Evolutionary conservation across 2,329 filamentous ascomycete genomes (phyloP), one percentile per base, ranked within the genome.

Genomic region (Curvularia hawaiiensis): DNA sequence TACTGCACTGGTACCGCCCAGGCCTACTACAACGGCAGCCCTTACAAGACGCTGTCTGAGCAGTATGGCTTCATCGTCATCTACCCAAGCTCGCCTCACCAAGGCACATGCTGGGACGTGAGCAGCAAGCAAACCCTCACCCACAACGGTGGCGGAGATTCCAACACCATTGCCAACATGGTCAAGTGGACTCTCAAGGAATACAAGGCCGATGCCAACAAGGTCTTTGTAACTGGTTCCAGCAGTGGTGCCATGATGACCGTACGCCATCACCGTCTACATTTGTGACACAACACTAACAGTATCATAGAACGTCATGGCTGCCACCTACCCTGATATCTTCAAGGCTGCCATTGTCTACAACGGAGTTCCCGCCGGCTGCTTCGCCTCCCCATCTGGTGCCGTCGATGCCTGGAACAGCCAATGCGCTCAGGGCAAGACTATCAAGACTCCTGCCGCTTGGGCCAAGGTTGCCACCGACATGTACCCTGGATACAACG

Each of bases 21-120:
- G 28, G 79, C 79, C 2, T 79, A 38, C 74, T 85, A 81, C 71
- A 70, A 67, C 4, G 78, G 77, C 31, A 83, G 82, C 6, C 81
- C 82, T 12, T 88, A 84, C 70, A 81, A 83, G 20, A 75, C 77
- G 1, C 75, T 85, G 9, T 82, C 85, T 11, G 81, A 83, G 63
- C 72, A 79, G 58, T 79, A 86, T 59, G 85, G 84, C 45, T 87
- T 83, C 70, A 85, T 88, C 43, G 82, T 86, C 59, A 83, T 88
- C 67, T 88, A 84, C 71, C 84, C 84, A 1, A 77, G 80, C 62
- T 81, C 80, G 2, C 82, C 83, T 0, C 80, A 83, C 63, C 71
- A 71, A n/a, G 83, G 77, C 7, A 75, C 77, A 50, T 87, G 85
- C 76, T 87, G 84, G 84, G 85, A 87, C 58, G 83, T 87, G 9